phyloP scores from a whole-genome alignment of 192 early-diverging fungal species.

The Coemansia sp. region DNA sequence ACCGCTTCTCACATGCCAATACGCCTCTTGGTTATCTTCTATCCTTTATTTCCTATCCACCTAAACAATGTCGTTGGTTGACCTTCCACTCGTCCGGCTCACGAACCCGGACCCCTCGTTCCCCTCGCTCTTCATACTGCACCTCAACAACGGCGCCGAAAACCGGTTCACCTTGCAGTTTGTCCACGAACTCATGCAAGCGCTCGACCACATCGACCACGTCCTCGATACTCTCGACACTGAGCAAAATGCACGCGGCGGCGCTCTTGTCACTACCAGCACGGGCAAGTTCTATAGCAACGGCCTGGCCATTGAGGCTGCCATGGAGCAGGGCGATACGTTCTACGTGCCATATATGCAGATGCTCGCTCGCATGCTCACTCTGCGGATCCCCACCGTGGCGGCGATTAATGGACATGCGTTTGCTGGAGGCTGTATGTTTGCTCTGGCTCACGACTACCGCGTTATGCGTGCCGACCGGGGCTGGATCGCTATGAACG shows the following conservation, averaged over 20 bases:
- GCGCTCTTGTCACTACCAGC: slow-evolving; percentile 63
- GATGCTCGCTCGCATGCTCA: slow-evolving; percentile 63
- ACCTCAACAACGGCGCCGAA: slow-evolving; percentile 61
- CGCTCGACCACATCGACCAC: slow-evolving; percentile 60
- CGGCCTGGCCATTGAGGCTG: slow-evolving; percentile 61
- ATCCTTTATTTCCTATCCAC: not conserved
- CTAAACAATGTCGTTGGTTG: slow-evolving; percentile 32
- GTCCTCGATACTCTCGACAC: slow-evolving; percentile 34
- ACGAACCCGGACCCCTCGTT: slow-evolving; percentile 36
- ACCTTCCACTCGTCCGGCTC: slow-evolving; percentile 45
- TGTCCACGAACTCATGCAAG: slow-evolving; percentile 57
- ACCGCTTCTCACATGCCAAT: no score
- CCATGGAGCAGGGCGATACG: slow-evolving; percentile 51
- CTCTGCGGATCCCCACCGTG: slow-evolving; percentile 69
- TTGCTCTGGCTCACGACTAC: slow-evolving; percentile 61
- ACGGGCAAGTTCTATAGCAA: slow-evolving; percentile 73
- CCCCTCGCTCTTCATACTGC: slow-evolving; percentile 61
- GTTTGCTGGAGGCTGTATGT: slow-evolving; percentile 77
- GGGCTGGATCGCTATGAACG: slow-evolving; percentile 78
- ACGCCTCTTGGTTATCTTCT: not conserved
- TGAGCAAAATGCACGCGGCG: slow-evolving; percentile 48
- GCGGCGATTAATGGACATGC: slow-evolving; percentile 79
- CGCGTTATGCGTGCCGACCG: slow-evolving; percentile 73
- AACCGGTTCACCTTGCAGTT: slow-evolving; percentile 69
- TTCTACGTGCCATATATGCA: slow-evolving; percentile 55